A percentile compares a stretch with the other conserved stretches of the same genome.
Evolutionary conservation across 2,329 filamentous ascomycete genomes (phyloP).

Genomic region (Ophiostoma ips): DNA sequence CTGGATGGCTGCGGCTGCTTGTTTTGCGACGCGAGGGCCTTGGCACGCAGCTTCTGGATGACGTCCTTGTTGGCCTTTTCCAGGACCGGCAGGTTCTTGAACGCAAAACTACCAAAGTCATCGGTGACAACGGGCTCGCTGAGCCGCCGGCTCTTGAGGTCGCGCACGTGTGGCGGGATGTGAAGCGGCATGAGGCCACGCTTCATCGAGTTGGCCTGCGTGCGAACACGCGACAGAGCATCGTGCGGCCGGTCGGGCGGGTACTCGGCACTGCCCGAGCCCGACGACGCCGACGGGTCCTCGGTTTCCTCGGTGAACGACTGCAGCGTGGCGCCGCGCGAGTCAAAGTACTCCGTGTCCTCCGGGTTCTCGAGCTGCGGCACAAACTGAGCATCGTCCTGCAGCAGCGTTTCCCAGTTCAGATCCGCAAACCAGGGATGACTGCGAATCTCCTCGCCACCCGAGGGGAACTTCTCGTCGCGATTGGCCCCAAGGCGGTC

Average conservation of each 20-base stretch:
- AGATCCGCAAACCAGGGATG: constrained; percentile 82
- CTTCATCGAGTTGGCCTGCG: constrained; percentile 77
- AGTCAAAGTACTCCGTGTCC: constrained; percentile 95
- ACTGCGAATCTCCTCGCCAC: constrained; percentile 78
- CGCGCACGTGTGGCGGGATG: constrained; percentile 90
- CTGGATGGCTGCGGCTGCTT: constrained; percentile 31
- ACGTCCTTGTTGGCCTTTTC: constrained; percentile 99
- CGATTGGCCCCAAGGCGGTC: constrained; percentile 75
- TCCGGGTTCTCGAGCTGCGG: constrained; percentile 86
- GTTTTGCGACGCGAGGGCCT: constrained; percentile 60
- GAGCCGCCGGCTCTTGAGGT: constrained; percentile 71
- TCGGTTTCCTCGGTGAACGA: constrained; percentile 91
- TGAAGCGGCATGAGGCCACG: constrained; percentile 88
- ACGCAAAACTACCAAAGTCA: constrained; percentile 92
- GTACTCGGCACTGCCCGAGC: constrained; percentile 56
- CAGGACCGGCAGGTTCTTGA: constrained; percentile 91
- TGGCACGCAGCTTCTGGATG: constrained; percentile 86
- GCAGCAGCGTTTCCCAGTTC: constrained; percentile 81
- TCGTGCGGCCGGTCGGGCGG: constrained; percentile 75
- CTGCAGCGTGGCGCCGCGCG: constrained; percentile 79
- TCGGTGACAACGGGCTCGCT: constrained; percentile 82
- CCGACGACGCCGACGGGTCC: constrained; percentile 67
- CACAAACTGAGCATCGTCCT: constrained; percentile 92
- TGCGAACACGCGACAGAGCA: constrained; percentile 76
- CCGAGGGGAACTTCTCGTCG: constrained; percentile 67